Conservation (phyloP, 2,329 filamentous ascomycete genomes). For the Phaeosphaeriaceae sp. region DNA sequence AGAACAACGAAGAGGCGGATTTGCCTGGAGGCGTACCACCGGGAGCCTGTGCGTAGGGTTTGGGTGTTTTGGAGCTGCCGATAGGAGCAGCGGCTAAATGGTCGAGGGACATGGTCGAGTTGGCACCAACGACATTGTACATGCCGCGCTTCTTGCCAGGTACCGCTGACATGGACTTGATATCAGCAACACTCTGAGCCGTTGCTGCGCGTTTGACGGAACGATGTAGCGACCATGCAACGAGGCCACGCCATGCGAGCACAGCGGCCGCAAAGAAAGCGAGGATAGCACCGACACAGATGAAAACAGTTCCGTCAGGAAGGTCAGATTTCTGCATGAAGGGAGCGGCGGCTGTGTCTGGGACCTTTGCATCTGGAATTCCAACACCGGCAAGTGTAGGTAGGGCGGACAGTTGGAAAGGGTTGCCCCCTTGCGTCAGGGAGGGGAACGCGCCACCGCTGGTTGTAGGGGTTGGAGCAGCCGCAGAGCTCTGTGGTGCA, state of each 20-base stretch:
- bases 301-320: constrained; percentile 95
- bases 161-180: constrained; percentile 65
- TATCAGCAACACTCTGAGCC: constrained; percentile 71
- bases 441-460: constrained; percentile 11
- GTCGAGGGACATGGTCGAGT: constrained; percentile 64
- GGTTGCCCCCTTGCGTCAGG: constrained; percentile 20
- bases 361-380: constrained; percentile 75
- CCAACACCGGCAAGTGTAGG: constrained; percentile 64
- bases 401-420: constrained; percentile 49
- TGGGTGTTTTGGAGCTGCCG: constrained; percentile 37
- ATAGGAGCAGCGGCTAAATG: constrained; percentile 50
- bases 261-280: constrained; percentile 83
- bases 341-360: constrained; percentile 81
- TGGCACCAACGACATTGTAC: constrained; percentile 55
- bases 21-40: constrained; percentile 34
- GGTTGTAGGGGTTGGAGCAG: constrained; percentile 14
- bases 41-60: constrained; percentile 36
- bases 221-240: constrained; percentile 90
- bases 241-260: constrained; percentile 83
- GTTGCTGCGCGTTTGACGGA: constrained; percentile 86
- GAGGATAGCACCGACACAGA: constrained; percentile 86
- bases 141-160: constrained; percentile 47
- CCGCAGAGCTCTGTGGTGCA: constrained; percentile 17
- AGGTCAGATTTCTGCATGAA: constrained; percentile 88
- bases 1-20: constrained; percentile 73